Evolutionary conservation across 2,329 filamentous ascomycete genomes (phyloP).

Genomic region (Aspergillus pseudoviridinutans): DNA sequence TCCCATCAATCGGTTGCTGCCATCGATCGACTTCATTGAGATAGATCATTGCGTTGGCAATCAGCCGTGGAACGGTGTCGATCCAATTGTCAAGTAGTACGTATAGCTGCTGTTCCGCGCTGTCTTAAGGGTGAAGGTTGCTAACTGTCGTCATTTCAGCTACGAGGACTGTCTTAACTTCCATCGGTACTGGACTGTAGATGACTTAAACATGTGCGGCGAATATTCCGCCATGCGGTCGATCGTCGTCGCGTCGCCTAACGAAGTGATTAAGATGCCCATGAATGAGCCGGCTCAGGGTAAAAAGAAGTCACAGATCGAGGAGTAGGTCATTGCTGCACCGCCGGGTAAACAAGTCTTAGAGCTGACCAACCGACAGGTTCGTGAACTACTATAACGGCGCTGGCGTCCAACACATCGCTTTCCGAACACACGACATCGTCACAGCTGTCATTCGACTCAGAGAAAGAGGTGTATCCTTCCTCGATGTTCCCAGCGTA

Average conservation of each 20-base stretch:
- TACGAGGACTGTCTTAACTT: slow-evolving; percentile 85
- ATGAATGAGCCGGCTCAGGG: slow-evolving; percentile 88
- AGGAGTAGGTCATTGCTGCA: slow-evolving; percentile 57
- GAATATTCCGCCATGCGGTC: slow-evolving; percentile 82
- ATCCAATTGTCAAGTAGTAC: slow-evolving; percentile 53
- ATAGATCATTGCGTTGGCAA: slow-evolving; percentile 96
- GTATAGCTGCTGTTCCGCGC: slow-evolving; percentile 14
- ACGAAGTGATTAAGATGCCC: slow-evolving; percentile 89
- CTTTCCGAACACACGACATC: slow-evolving; percentile 75
- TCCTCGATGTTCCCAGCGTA: slow-evolving; percentile 75
- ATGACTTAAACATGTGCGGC: slow-evolving; percentile 83
- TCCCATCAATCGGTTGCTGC: slow-evolving; percentile 47
- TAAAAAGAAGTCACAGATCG: slow-evolving; percentile 84
- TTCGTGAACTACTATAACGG: slow-evolving; percentile 77
- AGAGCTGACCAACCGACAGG: slow-evolving; percentile 12
- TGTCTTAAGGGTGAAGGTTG: slow-evolving; percentile 10
- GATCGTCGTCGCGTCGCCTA: slow-evolving; percentile 78
- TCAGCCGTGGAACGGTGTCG: slow-evolving; percentile 84
- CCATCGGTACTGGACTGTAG: slow-evolving; percentile 92
- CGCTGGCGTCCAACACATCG: slow-evolving; percentile 85
- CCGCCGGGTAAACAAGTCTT: not conserved
- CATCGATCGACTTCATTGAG: slow-evolving; percentile 62
- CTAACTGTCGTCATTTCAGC: slow-evolving; percentile 31
- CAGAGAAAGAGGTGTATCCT: slow-evolving; percentile 75
- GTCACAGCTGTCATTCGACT: slow-evolving; percentile 67